A percentile compares a stretch with the other conserved stretches of the same genome.
Evolutionary conservation across 2,329 filamentous ascomycete genomes (phyloP).

Genomic region (Aspergillus sp.): DNA sequence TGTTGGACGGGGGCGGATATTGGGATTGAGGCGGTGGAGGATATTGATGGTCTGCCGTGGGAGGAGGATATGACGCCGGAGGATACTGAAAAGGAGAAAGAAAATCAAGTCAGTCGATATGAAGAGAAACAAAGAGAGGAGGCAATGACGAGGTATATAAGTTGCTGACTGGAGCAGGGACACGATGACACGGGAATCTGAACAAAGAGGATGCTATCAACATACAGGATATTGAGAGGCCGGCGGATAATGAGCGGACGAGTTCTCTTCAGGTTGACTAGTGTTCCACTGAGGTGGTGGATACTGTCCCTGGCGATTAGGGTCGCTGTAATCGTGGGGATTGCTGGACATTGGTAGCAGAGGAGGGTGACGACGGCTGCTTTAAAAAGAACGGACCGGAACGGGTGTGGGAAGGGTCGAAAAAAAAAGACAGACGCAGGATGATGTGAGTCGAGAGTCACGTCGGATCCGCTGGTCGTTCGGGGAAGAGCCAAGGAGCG

Average conservation of each 20-base stretch:
- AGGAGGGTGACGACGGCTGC: conserved; percentile 19
- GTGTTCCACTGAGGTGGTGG: conserved; percentile 42
- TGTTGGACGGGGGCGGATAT: conserved; percentile 35
- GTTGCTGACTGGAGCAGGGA: not conserved
- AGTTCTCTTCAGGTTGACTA: conserved; percentile 38
- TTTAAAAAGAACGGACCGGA: conserved; percentile 18
- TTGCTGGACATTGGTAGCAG: conserved; percentile 42
- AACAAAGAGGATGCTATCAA: conserved; percentile 11
- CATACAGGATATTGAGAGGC: conserved; percentile 37
- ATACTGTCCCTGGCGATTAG: conserved; percentile 46
- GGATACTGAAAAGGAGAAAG: conserved; percentile 24
- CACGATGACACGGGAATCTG: conserved; percentile 6
- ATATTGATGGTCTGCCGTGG: conserved; percentile 30
- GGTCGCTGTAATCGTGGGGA: conserved; percentile 39
- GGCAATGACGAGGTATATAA: not conserved
- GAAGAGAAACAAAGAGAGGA: conserved; percentile 2
- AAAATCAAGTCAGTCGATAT: conserved; percentile 1
- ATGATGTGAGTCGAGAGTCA: conserved; percentile 29
- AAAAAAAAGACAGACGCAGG: conserved; percentile 23
- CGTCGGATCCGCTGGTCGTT: conserved; percentile 15
- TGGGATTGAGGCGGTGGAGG: conserved; percentile 33
- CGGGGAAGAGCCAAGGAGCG: conserved; percentile 9
- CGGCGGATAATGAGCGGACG: conserved; percentile 32
- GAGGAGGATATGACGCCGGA: conserved; percentile 31
- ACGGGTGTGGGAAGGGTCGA: conserved; percentile 19